These are phyloP conservation scores for Fusarium vanettenii DNA, from an alignment of 2,329 filamentous ascomycete species.

Conservation along the genomic window DNA sequence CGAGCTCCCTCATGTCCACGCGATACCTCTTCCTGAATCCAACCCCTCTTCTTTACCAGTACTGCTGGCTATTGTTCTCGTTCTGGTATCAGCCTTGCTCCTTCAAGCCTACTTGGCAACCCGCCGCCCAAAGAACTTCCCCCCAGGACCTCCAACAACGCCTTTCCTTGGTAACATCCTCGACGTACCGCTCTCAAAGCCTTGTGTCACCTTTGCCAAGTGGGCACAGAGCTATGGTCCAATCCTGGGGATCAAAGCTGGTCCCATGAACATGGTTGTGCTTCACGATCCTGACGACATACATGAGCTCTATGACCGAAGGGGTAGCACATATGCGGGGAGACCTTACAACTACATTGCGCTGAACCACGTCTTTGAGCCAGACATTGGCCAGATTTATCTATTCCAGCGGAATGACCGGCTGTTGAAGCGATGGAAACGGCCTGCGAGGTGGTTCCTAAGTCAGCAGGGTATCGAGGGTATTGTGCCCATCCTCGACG, in stretches of 20 bases:
- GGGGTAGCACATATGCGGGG: conserved; percentile 52
- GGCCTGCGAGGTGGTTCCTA: conserved; percentile 36
- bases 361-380: conserved; percentile 44
- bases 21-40: background rate
- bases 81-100: background rate
- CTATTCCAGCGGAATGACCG: conserved; percentile 38
- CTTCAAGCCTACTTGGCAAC: conserved; percentile 1
- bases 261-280: conserved; percentile 47
- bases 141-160: conserved; percentile 14
- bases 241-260: conserved; percentile 48
- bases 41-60: background rate
- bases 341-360: conserved; percentile 46
- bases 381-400: conserved; percentile 36
- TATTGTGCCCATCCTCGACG: conserved; percentile 30
- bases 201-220: conserved; percentile 44
- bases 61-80: background rate
- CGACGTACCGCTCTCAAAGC: conserved; percentile 39
- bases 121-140: conserved; percentile 13
- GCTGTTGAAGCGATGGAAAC: conserved; percentile 36
- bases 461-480: conserved; percentile 32
- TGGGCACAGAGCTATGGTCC: conserved; percentile 51
- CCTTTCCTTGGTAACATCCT: conserved; percentile 43
- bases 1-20: background rate
- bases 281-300: conserved; percentile 48
- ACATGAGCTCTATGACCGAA: conserved; percentile 52